Evolutionary conservation across 768 basidiomycete genomes (phyloP).

Genomic region (Xanthoconium stramineum): DNA sequence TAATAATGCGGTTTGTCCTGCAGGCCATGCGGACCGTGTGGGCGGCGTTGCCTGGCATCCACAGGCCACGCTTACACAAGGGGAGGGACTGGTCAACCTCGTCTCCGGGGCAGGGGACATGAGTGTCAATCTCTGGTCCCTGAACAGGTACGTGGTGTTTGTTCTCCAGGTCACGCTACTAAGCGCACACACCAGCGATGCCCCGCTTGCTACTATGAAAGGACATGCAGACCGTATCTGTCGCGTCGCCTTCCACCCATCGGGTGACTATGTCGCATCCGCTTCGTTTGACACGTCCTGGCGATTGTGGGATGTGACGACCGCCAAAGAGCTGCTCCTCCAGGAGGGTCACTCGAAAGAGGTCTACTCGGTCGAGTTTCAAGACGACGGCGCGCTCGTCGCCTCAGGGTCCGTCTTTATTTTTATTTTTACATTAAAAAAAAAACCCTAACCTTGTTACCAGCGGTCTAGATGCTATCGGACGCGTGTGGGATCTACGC

Average conservation of each 20-base stretch:
- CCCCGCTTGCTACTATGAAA: slow-evolving; percentile 78
- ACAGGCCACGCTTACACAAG: slow-evolving; percentile 73
- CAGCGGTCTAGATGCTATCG: slow-evolving; percentile 95
- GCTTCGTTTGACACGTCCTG: slow-evolving; percentile 98
- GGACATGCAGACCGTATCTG: slow-evolving; percentile 92
- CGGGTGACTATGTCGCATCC: slow-evolving; percentile 88
- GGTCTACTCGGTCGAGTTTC: slow-evolving; percentile 94
- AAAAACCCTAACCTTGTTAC: not conserved
- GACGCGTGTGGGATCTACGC: slow-evolving; percentile 94
- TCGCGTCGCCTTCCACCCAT: slow-evolving; percentile 94
- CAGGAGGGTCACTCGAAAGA: slow-evolving; percentile 99
- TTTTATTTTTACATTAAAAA: too few species aligned
- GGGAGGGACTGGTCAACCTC: slow-evolving; percentile 68
- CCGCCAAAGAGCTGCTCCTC: slow-evolving; percentile 73
- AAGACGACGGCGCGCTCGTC: slow-evolving; percentile 88
- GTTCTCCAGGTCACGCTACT: slow-evolving; percentile 1
- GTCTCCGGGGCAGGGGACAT: slow-evolving; percentile 90
- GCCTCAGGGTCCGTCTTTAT: slow-evolving; percentile 78
- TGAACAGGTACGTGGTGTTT: slow-evolving; percentile 58
- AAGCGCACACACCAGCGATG: slow-evolving; percentile 51
- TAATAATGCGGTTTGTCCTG: slow-evolving; percentile 6
- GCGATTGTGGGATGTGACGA: slow-evolving; percentile 92
- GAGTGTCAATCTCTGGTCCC: slow-evolving; percentile 83
- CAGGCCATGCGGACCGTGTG: slow-evolving; percentile 86
- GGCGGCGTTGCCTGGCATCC: slow-evolving; percentile 99